Evolutionary conservation across 352 stramenopile genomes (phyloP), one percentile per base, ranked within the genome.

Genomic region (Saprolegnia diclina): DNA sequence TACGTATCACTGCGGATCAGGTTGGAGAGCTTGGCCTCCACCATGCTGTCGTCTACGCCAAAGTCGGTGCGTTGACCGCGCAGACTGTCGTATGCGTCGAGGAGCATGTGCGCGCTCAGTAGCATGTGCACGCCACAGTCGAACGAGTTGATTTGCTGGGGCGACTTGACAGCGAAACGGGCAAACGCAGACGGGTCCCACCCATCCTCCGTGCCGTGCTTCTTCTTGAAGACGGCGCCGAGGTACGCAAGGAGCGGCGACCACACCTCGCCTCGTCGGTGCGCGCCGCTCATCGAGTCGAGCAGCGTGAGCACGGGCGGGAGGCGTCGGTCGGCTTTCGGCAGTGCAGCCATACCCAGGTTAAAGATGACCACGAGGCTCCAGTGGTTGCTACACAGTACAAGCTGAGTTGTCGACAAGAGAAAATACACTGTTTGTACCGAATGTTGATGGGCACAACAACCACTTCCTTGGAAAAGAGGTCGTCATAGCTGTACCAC

Each of bases 381-480:
- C 86, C 86, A 94, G 65, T 94, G 86, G 62, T 88, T 71, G 56
- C 86, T 94, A 71, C 26, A 50, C 40, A n/a, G n/a, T n/a, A n/a
- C n/a, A n/a, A n/a, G n/a, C n/a, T n/a, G n/a, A n/a, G n/a, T n/a
- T n/a, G n/a, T n/a, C n/a, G n/a, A n/a, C n/a, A n/a, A n/a, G n/a
- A n/a, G n/a, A n/a, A n/a, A n/a, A n/a, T n/a, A n/a, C n/a, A n/a
- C n/a, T n/a, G n/a, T 21, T 5, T 82, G 64, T 77, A 92, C 86
- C 90, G 76, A 62, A 90, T 89, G 76, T 94, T 92, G 74, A 94
- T 94, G 21, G 86, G 86, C 69, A 94, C 79, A 79, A 94, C 92
- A 73, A 94, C 83, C 40, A 94, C 71, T 1, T 78, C 83, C 16
- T 84, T 83, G 22, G 73, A 76, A 73, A 94, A 91, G 35, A 94